These are phyloP conservation scores for Penstemon davidsonii DNA, from an alignment of 257 asterid genomes.

Conservation along the genomic window DNA sequence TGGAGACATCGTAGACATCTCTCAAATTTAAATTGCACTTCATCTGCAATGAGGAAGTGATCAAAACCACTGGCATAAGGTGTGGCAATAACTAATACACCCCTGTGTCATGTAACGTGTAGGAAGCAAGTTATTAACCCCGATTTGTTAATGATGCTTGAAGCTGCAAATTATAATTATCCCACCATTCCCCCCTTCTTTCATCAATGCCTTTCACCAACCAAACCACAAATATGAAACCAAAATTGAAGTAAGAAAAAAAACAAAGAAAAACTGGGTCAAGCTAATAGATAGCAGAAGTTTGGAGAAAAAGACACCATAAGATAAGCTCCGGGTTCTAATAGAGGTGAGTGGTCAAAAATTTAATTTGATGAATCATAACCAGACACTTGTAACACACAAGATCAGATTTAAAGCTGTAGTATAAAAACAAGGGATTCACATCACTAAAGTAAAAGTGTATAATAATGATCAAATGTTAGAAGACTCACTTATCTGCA, in stretches of 20 bases:
- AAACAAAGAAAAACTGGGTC: neutral
- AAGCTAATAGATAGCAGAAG: neutral
- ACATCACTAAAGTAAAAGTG: neutral
- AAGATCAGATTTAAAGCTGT: conserved; percentile 13
- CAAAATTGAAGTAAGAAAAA: neutral
- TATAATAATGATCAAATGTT: conserved; percentile 8
- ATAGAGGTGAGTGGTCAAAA: neutral
- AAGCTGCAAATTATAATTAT: conserved; percentile 13
- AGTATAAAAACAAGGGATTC: conserved; percentile 11
- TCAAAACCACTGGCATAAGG: conserved; percentile 97
- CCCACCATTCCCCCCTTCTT: neutral
- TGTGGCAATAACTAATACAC: conserved; percentile 79
- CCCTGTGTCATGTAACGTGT: conserved; percentile 57
- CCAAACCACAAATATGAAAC: neutral
- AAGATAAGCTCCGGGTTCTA: conserved; percentile 13
- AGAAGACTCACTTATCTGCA: conserved; percentile 62
- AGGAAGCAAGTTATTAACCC: conserved; percentile 26
- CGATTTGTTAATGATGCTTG: conserved; percentile 21
- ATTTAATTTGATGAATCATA: neutral
- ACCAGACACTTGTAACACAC: neutral
- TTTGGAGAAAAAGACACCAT: neutral
- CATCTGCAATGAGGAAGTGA: conserved; percentile 92
- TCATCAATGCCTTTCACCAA: neutral
- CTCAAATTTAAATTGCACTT: conserved; percentile 86
- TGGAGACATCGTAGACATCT: conserved; percentile 74